A percentile compares a stretch with the other conserved stretches of the same genome.
These are phyloP conservation scores for Hemileia vastatrix DNA, from an alignment of 1,284 basidiomycete genomes.

Conservation along the genomic window DNA sequence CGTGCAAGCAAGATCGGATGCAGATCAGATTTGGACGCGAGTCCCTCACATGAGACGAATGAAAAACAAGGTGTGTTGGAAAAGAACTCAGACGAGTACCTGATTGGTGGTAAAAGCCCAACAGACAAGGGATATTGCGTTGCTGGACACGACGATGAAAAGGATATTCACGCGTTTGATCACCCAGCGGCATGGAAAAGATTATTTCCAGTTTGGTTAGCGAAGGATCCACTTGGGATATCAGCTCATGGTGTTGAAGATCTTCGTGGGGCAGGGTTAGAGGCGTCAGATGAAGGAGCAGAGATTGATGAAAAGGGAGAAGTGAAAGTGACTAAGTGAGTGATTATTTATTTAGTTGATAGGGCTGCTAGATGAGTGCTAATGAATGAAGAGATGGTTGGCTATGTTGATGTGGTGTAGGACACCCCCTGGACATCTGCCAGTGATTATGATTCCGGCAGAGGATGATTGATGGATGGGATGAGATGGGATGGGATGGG, in stretches of 20 bases:
- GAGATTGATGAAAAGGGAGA: conserved; percentile 53
- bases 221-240: conserved; percentile 60
- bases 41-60: background rate
- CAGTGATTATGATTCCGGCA: conserved; percentile 11
- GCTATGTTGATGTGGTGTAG: too few relatives aligned
- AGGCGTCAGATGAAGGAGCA: conserved; percentile 54
- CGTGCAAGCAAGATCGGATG: background rate
- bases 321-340: conserved; percentile 16
- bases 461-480: too few relatives aligned
- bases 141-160: conserved; percentile 16
- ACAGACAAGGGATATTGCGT: background rate
- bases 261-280: conserved; percentile 55
- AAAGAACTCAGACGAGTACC: background rate
- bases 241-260: conserved; percentile 56
- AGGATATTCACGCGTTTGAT: conserved; percentile 30
- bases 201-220: conserved; percentile 64
- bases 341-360: too few relatives aligned
- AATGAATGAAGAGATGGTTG: too few relatives aligned
- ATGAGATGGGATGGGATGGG: too few relatives aligned
- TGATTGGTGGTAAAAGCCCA: background rate
- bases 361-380: too few relatives aligned
- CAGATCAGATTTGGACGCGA: background rate
- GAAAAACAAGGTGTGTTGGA: too few relatives aligned
- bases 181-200: conserved; percentile 32
- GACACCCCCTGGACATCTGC: conserved; percentile 10